Evolutionary conservation across 2,329 filamentous ascomycete species (phyloP), one percentile per base, ranked within the genome.

Genomic region (Ilyonectria robusta): DNA sequence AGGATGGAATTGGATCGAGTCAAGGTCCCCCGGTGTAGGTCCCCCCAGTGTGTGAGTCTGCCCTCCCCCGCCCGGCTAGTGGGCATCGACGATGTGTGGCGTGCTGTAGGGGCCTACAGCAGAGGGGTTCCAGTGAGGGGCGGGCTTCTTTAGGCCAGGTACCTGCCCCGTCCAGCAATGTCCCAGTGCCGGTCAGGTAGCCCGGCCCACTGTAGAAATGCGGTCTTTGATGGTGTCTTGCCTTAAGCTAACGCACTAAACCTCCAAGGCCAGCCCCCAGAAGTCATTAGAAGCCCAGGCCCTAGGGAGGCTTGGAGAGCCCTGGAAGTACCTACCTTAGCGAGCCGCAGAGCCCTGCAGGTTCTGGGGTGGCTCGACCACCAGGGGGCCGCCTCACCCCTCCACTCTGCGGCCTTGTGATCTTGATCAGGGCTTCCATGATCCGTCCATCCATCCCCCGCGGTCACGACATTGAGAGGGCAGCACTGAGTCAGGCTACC

Each of bases 351-450:
- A 35, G 56, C 46, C 40, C 29, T 51, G 19, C 56, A 51, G 9
- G 48, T 46, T 33, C 62, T 31, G 29, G 62, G 63, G 40, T 56
- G 62, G 42, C 62, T 44, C 53, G 35, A 53, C 46, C 37, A 44
- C 63, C 63, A 61, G 57, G 63, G 62, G 37, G 47, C 47, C 55
- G 44, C 19, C 33, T 31, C 31, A 37, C 51, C 62, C 62, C 62
- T 61, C 51, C 62, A 50, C 56, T 56, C 33, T 51, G 51, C 53
- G 54, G 50, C 48, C 29, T 11, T 29, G 47, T 50, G 48, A 33
- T 29, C 48, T 13, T 19, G 17, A 10, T 33, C 26, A 35, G 48
- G 31, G 31, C 29, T 33, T 53, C 29, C n/a, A 53, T 35, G 40
- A 42, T 42, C 40, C 40, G 21, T 21, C 59, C 63, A 42, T 42